These are phyloP conservation scores for Chlorella vulgaris DNA, from an alignment of 139 green algal species.

Conservation along the genomic window DNA sequence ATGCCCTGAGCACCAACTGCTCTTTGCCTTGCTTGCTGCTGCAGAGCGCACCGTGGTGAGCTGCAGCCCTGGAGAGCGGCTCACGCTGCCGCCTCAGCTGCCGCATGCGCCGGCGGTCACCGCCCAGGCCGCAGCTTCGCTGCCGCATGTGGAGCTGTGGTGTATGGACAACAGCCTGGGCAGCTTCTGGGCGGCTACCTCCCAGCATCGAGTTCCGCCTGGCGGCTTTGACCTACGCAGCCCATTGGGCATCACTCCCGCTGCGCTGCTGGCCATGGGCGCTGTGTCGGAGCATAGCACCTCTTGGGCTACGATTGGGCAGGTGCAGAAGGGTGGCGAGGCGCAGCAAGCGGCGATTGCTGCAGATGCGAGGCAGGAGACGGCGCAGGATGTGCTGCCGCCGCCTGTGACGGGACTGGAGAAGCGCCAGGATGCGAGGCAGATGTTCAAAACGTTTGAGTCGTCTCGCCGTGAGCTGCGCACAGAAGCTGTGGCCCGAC, in stretches of 20 bases:
- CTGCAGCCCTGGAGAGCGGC: slow-evolving; percentile 59
- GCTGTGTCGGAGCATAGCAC: not conserved
- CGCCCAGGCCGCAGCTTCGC: not conserved
- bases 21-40: not conserved
- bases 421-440: not conserved
- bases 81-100: slow-evolving; percentile 51
- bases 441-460: slow-evolving; percentile 27
- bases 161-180: slow-evolving; percentile 66
- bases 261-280: slow-evolving; percentile 51
- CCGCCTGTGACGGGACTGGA: not conserved
- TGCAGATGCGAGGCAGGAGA: not conserved
- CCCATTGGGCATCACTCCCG: slow-evolving; percentile 70
- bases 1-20: not conserved
- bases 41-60: slow-evolving; percentile 54
- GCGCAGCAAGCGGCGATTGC: not conserved
- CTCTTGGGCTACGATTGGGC: not conserved
- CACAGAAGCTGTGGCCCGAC: slow-evolving; percentile 4
- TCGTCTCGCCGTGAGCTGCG: slow-evolving; percentile 23
- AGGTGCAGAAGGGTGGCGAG: not conserved
- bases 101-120: slow-evolving; percentile 10
- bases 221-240: slow-evolving; percentile 63
- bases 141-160: slow-evolving; percentile 62
- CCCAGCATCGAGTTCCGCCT: not conserved
- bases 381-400: not conserved
- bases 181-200: slow-evolving; percentile 63